A percentile compares a stretch with the other conserved stretches of the same genome.
Conservation (phyloP, 768 basidiomycete species). For the Strobilomyces confusus region DNA sequence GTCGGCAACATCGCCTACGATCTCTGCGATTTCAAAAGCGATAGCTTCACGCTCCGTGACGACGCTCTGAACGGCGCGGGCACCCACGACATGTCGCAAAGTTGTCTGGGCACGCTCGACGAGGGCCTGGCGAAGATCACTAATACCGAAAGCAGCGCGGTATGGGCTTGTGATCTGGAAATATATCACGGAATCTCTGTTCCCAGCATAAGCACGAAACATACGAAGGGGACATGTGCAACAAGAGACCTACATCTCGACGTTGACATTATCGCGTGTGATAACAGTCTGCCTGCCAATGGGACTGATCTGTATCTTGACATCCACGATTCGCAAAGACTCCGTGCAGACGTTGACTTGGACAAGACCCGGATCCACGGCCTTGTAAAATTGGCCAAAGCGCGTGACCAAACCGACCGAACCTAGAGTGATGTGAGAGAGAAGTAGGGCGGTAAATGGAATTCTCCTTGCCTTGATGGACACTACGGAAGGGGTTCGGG, state of each 20-base stretch:
- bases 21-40: conserved; percentile 94
- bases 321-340: conserved; percentile 79
- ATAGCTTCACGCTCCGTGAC: conserved; percentile 97
- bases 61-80: conserved; percentile 90
- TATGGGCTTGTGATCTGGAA: conserved; percentile 90
- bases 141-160: conserved; percentile 91
- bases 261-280: conserved; percentile 94
- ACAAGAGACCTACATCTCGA: conserved; percentile 65
- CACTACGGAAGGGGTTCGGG: conserved; percentile 83
- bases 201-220: conserved; percentile 2
- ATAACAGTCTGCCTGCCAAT: conserved; percentile 89
- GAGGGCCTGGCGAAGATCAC: conserved; percentile 81
- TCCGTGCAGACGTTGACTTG: conserved; percentile 96
- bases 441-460: conserved; percentile 1
- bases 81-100: conserved; percentile 94
- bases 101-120: conserved; percentile 90
- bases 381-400: conserved; percentile 95
- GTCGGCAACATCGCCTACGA: conserved; percentile 87
- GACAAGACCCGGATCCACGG: conserved; percentile 88
- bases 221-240: neutral
- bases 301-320: conserved; percentile 91
- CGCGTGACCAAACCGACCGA: conserved; percentile 88
- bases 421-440: conserved; percentile 36
- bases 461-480: conserved; percentile 64
- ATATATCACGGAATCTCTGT: conserved; percentile 88